phyloP scores from a whole-genome alignment of 2,329 filamentous ascomycete species.

The Chrysoporthe deuterocubensis region DNA sequence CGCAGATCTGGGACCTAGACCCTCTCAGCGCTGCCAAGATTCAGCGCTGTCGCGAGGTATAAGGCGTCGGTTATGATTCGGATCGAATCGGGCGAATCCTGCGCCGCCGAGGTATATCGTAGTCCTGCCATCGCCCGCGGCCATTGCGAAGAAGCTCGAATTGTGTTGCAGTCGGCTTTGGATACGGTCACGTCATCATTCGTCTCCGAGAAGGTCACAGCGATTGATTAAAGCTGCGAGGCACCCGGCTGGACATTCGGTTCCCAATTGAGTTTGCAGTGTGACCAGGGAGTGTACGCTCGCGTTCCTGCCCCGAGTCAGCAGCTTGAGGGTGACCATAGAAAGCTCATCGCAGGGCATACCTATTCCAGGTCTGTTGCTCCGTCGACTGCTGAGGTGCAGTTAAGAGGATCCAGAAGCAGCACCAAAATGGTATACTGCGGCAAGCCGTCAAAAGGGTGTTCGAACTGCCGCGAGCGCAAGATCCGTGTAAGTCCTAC shows the following conservation, averaged over 20 bases:
- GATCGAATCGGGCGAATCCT: background rate
- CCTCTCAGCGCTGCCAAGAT: background rate
- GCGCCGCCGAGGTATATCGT: background rate
- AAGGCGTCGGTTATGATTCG: background rate
- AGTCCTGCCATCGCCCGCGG: background rate
- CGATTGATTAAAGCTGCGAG: background rate
- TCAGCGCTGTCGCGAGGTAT: background rate
- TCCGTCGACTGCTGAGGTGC: background rate
- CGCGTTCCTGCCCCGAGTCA: background rate
- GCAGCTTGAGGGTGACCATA: background rate
- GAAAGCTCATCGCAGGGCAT: background rate
- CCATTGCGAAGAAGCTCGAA: background rate
- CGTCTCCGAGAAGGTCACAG: background rate
- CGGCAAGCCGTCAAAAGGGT: constrained; percentile 61
- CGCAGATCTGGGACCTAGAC: background rate
- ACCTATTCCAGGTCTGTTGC: background rate
- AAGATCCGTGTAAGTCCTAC: constrained; percentile 57
- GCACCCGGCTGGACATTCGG: background rate
- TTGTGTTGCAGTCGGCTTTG: background rate
- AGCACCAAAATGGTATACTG: constrained; percentile 57
- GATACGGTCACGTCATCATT: background rate
- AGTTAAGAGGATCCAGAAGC: background rate
- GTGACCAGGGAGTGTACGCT: background rate
- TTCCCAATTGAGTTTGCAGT: background rate
- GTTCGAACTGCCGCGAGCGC: constrained; percentile 58